Evolutionary conservation across 2,329 filamentous ascomycete species (phyloP), one percentile per base, ranked within the genome.

Genomic region (Sporothrix humicola): DNA sequence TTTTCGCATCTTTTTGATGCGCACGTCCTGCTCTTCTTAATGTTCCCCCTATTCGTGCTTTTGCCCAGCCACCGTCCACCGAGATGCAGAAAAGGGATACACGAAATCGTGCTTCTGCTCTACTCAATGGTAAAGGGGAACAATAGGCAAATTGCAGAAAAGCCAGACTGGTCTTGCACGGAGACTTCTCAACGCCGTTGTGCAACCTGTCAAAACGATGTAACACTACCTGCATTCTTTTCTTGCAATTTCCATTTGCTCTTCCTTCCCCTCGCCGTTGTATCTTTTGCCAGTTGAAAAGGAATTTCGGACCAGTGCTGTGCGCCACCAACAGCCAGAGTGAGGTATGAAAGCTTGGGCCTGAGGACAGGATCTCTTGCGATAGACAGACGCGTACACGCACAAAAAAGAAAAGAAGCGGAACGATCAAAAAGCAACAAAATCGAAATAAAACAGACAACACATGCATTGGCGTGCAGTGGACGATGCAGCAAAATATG

Each of bases 201-300:
- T 73, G 56, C 54, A 42, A 69, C 63, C 71, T 73, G 63, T 56
- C 63, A 73, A 70, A 17, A 26, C 48, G 72, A 63, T 56, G 72
- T 46, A 37, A 73, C 72, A 48, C 44, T 46, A 37, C 71, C 72
- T 69, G 65, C 61, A 31, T 50, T 12, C 37, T 42, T 37, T 15
- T 54, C 23, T 61, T 69, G 46, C 46, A 56, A 31, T 20, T 20
- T 26, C 6, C 12, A 7, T 26, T 15, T 26, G 8, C 31, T 17
- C 13, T 42, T 54, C 13, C 23, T 69, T 52, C 4, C 31, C 31
- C 26, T 52, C 4, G 46, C 46, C 48, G 46, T 15, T 52, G 48
- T 12, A 31, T 12, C 44, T 3, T 37, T 56, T 42, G 46, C 26
- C 15, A 68, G 1, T 5, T 23, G 8, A 52, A 31, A 52, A 37